phyloP scores from a whole-genome alignment of 768 basidiomycete species.

The Lyophyllum shimeji region DNA sequence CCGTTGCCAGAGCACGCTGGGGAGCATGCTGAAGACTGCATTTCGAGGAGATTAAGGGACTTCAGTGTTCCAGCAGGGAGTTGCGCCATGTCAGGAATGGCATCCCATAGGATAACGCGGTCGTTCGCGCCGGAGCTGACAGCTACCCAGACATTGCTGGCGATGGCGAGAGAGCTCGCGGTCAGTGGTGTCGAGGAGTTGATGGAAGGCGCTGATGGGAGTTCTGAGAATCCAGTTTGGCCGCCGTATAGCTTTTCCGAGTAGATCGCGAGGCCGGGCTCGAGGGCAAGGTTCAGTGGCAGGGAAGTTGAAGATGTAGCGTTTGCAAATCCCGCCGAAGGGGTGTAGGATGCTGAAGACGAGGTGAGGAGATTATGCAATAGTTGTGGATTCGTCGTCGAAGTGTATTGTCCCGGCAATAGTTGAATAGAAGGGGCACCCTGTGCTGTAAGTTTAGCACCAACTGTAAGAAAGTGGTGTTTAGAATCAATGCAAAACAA shows the following conservation, averaged over 20 bases:
- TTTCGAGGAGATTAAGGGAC: constrained; percentile 60
- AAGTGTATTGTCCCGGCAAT: constrained; percentile 76
- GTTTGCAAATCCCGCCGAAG: constrained; percentile 65
- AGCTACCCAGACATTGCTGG: constrained; percentile 68
- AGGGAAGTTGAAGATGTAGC: constrained; percentile 53
- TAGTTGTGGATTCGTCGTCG: constrained; percentile 69
- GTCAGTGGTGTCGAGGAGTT: constrained; percentile 52
- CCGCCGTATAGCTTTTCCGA: constrained; percentile 64
- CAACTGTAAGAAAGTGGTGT: constrained; percentile 46
- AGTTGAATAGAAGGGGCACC: constrained; percentile 57
- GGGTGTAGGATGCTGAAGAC: constrained; percentile 54
- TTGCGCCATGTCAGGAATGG: constrained; percentile 72
- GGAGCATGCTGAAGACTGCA: constrained; percentile 75
- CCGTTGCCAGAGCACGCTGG: constrained; percentile 74
- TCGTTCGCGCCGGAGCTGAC: constrained; percentile 54
- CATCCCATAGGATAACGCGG: constrained; percentile 76
- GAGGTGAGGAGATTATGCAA: constrained; percentile 69
- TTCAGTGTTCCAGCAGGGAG: constrained; percentile 51
- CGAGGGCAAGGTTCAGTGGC: constrained; percentile 66
- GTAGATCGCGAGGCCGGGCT: constrained; percentile 70
- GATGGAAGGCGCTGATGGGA: constrained; percentile 48
- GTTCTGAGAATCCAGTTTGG: constrained; percentile 53
- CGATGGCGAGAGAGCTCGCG: constrained; percentile 65
- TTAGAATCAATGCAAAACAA: not conserved
- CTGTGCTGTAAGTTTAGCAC: constrained; percentile 59